These are phyloP conservation scores for Xylona heveae DNA, from an alignment of 495 filamentous ascomycete genomes.

Conservation along the genomic window DNA sequence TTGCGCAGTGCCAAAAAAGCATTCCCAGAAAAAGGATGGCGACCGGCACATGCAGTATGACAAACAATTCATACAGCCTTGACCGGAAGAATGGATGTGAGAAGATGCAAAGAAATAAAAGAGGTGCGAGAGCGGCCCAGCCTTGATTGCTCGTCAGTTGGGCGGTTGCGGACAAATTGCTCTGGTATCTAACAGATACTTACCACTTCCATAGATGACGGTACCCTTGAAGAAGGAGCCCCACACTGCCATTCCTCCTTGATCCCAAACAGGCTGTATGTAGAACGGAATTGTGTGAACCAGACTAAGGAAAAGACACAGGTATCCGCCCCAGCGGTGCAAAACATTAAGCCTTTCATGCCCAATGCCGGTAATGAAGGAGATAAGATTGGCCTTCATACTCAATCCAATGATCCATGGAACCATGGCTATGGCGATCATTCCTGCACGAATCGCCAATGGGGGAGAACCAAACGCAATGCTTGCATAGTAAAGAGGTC, in stretches of 20 bases:
- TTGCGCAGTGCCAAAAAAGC: slow-evolving; percentile 91
- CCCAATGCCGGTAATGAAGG: slow-evolving; percentile 70
- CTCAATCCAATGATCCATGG: slow-evolving; percentile 82
- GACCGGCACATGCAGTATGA: slow-evolving; percentile 59
- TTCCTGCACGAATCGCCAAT: slow-evolving; percentile 71
- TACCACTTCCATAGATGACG: slow-evolving; percentile 65
- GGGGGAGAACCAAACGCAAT: slow-evolving; percentile 76
- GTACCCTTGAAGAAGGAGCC: slow-evolving; percentile 37
- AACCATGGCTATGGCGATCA: slow-evolving; percentile 84
- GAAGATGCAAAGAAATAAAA: slow-evolving; percentile 62
- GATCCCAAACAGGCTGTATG: slow-evolving; percentile 64
- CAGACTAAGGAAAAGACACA: slow-evolving; percentile 63
- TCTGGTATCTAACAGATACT: slow-evolving; percentile 3
- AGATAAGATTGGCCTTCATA: slow-evolving; percentile 80
- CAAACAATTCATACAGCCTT: slow-evolving; percentile 64
- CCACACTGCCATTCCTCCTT: slow-evolving; percentile 45
- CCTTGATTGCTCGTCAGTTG: slow-evolving; percentile 17
- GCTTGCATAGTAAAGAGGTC: slow-evolving; percentile 66
- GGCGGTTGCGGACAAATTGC: not conserved
- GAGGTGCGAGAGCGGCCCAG: slow-evolving; percentile 63
- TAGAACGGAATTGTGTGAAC: slow-evolving; percentile 82
- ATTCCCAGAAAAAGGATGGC: slow-evolving; percentile 62
- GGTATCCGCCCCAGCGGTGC: slow-evolving; percentile 81
- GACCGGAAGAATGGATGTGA: slow-evolving; percentile 49
- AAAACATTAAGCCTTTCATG: slow-evolving; percentile 84